Evolutionary conservation across 768 basidiomycete genomes (phyloP).

Genomic region (Boletus reticuloceps): DNA sequence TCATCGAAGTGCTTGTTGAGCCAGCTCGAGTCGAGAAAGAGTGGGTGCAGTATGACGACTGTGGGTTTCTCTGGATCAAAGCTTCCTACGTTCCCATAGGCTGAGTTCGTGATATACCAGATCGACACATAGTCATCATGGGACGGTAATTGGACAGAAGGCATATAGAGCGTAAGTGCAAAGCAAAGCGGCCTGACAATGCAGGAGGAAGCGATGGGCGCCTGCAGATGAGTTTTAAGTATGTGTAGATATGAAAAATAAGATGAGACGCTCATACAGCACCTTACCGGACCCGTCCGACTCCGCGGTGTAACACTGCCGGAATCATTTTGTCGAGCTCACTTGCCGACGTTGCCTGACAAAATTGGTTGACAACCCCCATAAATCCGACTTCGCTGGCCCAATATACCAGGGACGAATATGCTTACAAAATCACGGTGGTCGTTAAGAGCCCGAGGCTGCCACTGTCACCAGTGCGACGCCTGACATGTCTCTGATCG

Average conservation of each 20-base stretch:
- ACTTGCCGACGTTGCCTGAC: constrained; percentile 23
- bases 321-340: constrained; percentile 13
- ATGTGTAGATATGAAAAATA: constrained; percentile 6
- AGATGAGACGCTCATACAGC: neutral
- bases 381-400: neutral
- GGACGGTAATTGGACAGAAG: constrained; percentile 63
- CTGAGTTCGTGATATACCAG: constrained; percentile 68
- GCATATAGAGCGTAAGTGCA: constrained; percentile 52
- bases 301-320: constrained; percentile 18
- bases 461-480: neutral
- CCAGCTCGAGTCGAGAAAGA: constrained; percentile 70
- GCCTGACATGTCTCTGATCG: too few species aligned
- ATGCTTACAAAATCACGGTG: neutral
- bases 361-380: constrained; percentile 16
- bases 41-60: constrained; percentile 64
- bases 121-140: constrained; percentile 66
- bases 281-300: neutral
- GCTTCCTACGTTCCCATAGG: constrained; percentile 56
- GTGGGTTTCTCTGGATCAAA: constrained; percentile 67
- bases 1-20: constrained; percentile 65
- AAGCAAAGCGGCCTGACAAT: constrained; percentile 1
- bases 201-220: constrained; percentile 1
- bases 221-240: constrained; percentile 18
- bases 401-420: neutral
- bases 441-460: too few species aligned